Base-by-base conservation (phyloP, 495 filamentous ascomycete genomes). In the Penicillium cataractarum region DNA sequence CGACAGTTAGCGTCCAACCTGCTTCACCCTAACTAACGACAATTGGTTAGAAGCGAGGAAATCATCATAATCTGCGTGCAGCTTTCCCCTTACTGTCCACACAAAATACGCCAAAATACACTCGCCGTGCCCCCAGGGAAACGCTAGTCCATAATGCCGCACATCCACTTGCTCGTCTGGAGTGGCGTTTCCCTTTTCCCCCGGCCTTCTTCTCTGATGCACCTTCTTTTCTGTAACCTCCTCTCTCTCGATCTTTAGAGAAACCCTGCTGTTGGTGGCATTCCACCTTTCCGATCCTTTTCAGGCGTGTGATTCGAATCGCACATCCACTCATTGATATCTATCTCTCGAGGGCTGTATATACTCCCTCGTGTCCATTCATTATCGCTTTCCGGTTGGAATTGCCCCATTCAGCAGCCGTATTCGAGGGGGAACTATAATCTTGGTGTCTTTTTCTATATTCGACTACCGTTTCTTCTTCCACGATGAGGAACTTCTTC, bases 301-400 rank as follows among this genome's bases (percentile, higher is more conserved):
- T 54, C 22, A 29, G 35, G 19, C 65, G 76, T 75, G 76, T 67
- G 71, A 58, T 33, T 51, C 51, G 51, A 31, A 19, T 70, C 59
- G 74, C 76, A 77, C 71, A 58, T 76, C 71, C 76, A 69, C 62
- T 78, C 76, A 31, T 78, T 76, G 59, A 54, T 24, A 15, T 40
- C 40, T 51, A 40, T 54, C 50, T 26, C 17, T 62, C 58, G 69
- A 66, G 66, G 57, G 22, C 24, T 27, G 2, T 31, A 12, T 33
- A 17, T 19, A 62, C 19, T 32, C 58, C 55, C 60, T 67, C 61
- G 61, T 63, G 31, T 66, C 59, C 66, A 58, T 61, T 66, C 63
- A 19, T 65, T 61, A 49, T 61, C 49, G 55, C 51, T 56, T 60
- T 57, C 29, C 21, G 31, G 27, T 53, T 37, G 22, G 29, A 24